Evolutionary conservation across 2,329 filamentous ascomycete species (phyloP), one percentile per base, ranked within the genome.

Genomic region (Fusarium devonianum): DNA sequence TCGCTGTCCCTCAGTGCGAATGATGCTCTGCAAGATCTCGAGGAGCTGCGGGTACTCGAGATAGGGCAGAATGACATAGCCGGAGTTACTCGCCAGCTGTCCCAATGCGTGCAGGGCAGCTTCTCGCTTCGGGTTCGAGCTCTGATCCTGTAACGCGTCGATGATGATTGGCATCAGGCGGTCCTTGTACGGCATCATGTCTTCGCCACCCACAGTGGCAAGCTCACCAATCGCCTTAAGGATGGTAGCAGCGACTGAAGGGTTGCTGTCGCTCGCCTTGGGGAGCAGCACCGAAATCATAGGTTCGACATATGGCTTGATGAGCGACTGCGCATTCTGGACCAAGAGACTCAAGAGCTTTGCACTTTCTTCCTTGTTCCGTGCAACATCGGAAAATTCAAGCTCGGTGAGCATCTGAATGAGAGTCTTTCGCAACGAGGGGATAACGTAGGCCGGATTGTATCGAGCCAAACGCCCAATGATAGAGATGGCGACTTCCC

Each of bases 371-470:
- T 97, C 93, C 72, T 97, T 97, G 72, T 93, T 96, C 35, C 91
- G 85, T 7, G 93, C 83, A 40, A 93, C 94, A 69, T 96, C 96
- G 6, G 94, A 95, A 66, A 97, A 97, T 64, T 96, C 92, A 16
- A 99, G 87, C 66, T 97, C 93, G 0, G 94, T 99, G 53, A 99
- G 81, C 71, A 99, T 87, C 72, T 99, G 95, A 49, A 99, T 92
- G 18, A 99, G 83, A 5, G 95, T 89, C 73, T 99, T 99, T 56
- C 94, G 88, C 28, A 99, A 74, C 0, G 94, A 95, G 2, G 95
- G 94, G 65, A 99, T 96, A 60, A 99, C 92, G 71, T 99, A 99
- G 49, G 95, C 95, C 1, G 94, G 95, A 60, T 99, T 99, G 59
- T 92, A 87, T 41, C 85, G 83, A 1, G 94, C 95, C 47, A 99